A percentile compares a stretch with the other conserved stretches of the same genome.
phyloP scores from a whole-genome alignment of 352 stramenopile species.

The Pythium periplocum region DNA sequence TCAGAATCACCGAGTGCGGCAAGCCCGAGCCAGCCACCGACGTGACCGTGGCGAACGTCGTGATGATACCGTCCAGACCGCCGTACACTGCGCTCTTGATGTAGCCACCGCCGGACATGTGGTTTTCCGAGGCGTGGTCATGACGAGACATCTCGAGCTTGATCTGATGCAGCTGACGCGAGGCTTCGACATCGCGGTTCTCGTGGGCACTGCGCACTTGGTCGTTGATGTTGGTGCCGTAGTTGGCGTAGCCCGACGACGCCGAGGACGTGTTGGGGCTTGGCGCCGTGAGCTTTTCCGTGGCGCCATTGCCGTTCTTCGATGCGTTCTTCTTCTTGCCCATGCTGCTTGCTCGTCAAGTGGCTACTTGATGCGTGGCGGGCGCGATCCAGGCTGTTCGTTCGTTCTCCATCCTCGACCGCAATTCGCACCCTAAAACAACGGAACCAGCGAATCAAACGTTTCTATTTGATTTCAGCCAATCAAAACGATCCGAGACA shows the following conservation, averaged over 20 bases:
- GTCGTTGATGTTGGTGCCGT: constrained; percentile 33
- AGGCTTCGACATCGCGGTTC: constrained; percentile 42
- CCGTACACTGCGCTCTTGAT: constrained; percentile 92
- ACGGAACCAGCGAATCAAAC: no score
- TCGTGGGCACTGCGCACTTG: constrained; percentile 52
- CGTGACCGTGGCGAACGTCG: constrained; percentile 94
- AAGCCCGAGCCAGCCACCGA: constrained; percentile 89
- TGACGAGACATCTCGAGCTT: constrained; percentile 53
- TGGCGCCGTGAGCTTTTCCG: constrained; percentile 9
- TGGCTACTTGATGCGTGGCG: no score
- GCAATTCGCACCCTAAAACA: no score
- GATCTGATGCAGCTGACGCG: constrained; percentile 57
- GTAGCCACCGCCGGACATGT: constrained; percentile 62
- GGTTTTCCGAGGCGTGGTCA: constrained; percentile 66
- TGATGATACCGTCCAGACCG: constrained; percentile 96
- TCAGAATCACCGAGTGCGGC: constrained; percentile 89
- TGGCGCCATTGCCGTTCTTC: not conserved
- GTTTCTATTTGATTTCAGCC: no score
- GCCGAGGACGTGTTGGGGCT: constrained; percentile 4
- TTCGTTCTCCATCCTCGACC: no score
- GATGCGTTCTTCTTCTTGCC: constrained; percentile 12
- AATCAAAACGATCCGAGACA: no score
- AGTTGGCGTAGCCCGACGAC: constrained; percentile 35
- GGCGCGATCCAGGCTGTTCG: no score
- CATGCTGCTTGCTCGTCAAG: constrained; percentile 1